These are phyloP conservation scores for Dalbergia cultrata DNA, from an alignment of 306 rosid genomes.

Conservation along the genomic window DNA sequence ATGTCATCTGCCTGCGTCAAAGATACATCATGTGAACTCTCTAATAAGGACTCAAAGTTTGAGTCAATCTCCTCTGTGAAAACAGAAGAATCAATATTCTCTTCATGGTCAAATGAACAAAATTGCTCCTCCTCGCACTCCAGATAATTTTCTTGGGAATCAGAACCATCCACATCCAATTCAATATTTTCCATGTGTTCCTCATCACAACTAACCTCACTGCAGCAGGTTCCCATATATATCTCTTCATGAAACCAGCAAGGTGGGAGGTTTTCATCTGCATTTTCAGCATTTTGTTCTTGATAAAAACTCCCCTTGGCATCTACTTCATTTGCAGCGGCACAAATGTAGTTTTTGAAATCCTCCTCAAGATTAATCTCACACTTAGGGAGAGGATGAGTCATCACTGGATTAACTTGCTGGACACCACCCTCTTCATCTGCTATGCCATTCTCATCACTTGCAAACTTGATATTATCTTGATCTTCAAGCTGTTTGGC, in stretches of 20 bases:
- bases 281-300: constrained; percentile 39
- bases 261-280: constrained; percentile 39
- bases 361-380: constrained; percentile 51
- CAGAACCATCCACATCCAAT: constrained; percentile 44
- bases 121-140: constrained; percentile 64
- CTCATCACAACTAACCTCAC: constrained; percentile 40
- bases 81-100: constrained; percentile 43
- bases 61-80: constrained; percentile 39
- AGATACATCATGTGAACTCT: constrained; percentile 41
- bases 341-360: constrained; percentile 32
- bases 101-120: constrained; percentile 45
- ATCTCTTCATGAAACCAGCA: constrained; percentile 47
- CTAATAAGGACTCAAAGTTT: constrained; percentile 40
- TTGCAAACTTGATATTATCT: constrained; percentile 29
- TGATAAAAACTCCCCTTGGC: constrained; percentile 31
- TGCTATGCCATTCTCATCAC: constrained; percentile 35
- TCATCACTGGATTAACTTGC: constrained; percentile 34
- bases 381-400: constrained; percentile 43
- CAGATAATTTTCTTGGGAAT: constrained; percentile 51
- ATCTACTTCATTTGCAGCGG: constrained; percentile 45
- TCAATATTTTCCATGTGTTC: constrained; percentile 46
- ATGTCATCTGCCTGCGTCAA: constrained; percentile 43
- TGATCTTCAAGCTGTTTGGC: constrained; percentile 39
- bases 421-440: constrained; percentile 28
- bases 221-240: constrained; percentile 46